phyloP scores from a whole-genome alignment of 2,329 filamentous ascomycete species.

The Ophiocordyceps robertsii region DNA sequence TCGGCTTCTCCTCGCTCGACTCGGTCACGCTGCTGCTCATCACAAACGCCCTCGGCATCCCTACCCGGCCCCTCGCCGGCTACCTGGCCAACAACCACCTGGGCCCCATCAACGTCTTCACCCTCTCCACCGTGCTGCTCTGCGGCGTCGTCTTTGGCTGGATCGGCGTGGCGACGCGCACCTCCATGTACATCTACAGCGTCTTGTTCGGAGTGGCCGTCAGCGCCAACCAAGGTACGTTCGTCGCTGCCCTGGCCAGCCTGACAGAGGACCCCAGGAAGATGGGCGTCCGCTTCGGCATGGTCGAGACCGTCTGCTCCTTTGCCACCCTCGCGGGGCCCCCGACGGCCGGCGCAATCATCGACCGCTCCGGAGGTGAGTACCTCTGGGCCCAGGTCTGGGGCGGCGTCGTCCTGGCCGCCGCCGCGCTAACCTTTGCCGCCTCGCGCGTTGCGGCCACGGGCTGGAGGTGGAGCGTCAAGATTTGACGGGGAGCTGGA shows the following conservation, averaged over 20 bases:
- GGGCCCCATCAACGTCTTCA: constrained; percentile 41
- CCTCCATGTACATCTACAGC: constrained; percentile 29
- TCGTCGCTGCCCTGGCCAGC: constrained; percentile 25
- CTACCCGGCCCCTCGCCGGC: constrained; percentile 38
- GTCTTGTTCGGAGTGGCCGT: constrained; percentile 29
- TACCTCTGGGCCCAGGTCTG: constrained; percentile 33
- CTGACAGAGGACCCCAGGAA: constrained; percentile 27
- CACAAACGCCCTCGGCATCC: constrained; percentile 41
- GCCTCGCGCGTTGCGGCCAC: constrained; percentile 20
- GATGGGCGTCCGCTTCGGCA: constrained; percentile 31
- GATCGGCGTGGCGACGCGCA: constrained; percentile 31
- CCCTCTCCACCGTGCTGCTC: constrained; percentile 30
- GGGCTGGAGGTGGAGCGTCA: constrained; percentile 20
- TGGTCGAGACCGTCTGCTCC: constrained; percentile 27
- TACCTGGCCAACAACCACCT: constrained; percentile 36
- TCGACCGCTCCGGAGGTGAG: constrained; percentile 23
- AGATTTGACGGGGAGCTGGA: constrained; percentile 21
- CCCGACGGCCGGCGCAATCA: constrained; percentile 30
- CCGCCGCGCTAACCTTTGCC: constrained; percentile 17
- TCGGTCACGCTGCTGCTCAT: constrained; percentile 43
- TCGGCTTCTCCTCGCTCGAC: constrained; percentile 31
- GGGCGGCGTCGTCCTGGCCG: constrained; percentile 26
- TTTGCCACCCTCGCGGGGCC: constrained; percentile 31
- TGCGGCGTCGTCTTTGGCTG: constrained; percentile 39
- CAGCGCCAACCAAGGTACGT: constrained; percentile 28